Percentiles rank a stretch among this genome's conserved stretches.
These are phyloP conservation scores for Lagenaria siceraria DNA, from an alignment of 306 rosid species.

Conservation along the genomic window DNA sequence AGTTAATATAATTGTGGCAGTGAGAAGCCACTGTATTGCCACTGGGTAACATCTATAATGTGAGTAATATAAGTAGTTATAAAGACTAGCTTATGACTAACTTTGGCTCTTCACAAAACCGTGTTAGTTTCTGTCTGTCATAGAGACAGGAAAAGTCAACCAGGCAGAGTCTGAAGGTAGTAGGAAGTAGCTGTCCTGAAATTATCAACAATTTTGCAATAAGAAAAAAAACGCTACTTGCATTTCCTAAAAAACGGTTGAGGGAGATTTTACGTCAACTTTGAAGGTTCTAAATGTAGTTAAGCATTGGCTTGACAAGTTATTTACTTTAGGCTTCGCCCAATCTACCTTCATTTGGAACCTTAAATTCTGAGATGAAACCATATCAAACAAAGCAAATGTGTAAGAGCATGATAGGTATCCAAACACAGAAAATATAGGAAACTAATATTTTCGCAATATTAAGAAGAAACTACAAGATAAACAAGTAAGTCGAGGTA, in stretches of 20 bases:
- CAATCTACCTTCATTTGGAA: background rate
- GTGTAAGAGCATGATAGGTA: background rate
- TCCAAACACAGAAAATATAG: no score
- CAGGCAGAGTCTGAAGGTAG: background rate
- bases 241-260: background rate
- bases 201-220: background rate
- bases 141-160: background rate
- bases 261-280: background rate
- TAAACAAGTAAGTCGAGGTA: no score
- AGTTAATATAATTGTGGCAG: constrained; percentile 55
- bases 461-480: no score
- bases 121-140: background rate
- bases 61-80: background rate
- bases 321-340: background rate
- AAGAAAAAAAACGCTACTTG: background rate
- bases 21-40: background rate
- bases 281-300: background rate
- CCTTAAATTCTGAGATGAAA: background rate
- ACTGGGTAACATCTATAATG: constrained; percentile 2
- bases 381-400: background rate
- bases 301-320: background rate
- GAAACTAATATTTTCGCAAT: no score
- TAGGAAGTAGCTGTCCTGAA: background rate
- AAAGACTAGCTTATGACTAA: background rate
- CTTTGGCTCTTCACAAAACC: background rate